Evolutionary conservation across 805 yeast species (phyloP), one percentile per base, ranked within the genome.

Genomic region (Pichia thaimueangensis): DNA sequence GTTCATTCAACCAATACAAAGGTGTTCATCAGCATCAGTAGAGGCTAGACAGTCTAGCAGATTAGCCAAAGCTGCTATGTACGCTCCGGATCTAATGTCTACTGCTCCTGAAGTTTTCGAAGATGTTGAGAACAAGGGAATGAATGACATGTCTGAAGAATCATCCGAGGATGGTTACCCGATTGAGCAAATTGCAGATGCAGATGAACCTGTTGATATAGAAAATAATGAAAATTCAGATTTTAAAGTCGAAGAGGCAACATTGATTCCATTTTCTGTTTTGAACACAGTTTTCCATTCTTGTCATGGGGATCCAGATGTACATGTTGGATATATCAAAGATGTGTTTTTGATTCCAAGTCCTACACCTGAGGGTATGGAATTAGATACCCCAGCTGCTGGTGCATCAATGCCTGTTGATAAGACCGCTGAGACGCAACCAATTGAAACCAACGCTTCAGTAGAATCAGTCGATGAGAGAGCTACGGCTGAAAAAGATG

Each of bases 301-400:
- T 3, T 43, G 49, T 28, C 43, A 37, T 32, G 49, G 51, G 22
- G 51, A 48, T 23, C 46, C 46, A 2, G 46, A 43, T 31, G 47
- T 43, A 20, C 47, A 48, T 30, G 51, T 48, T 27, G 51, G 51
- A 1, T 48, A 43, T 19, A 37, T 45, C 6, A 41, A 33, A 5
- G 21, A 39, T 13, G 51, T 48, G 4, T 28, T 28, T 15, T 17
- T 43, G 22, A 17, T 43, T 3, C 31, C 32, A 27, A 28, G 39
- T 2, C 13, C 38, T 4, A 17, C 27, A 1, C 43, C 45, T 12
- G 37, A 32, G 19, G 33, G 27, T 12, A 4, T 28, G 12, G 45
- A 37, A 11, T 19, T 22, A 6, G 27, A 33, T 20, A 29, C 17
- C 6, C 19, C 25, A 33, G 5, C n/a, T 16, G 12, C 20, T 23